Evolutionary conservation across 1,284 basidiomycete species (phyloP), one percentile per base, ranked within the genome.

Genomic region (Somion occarium): DNA sequence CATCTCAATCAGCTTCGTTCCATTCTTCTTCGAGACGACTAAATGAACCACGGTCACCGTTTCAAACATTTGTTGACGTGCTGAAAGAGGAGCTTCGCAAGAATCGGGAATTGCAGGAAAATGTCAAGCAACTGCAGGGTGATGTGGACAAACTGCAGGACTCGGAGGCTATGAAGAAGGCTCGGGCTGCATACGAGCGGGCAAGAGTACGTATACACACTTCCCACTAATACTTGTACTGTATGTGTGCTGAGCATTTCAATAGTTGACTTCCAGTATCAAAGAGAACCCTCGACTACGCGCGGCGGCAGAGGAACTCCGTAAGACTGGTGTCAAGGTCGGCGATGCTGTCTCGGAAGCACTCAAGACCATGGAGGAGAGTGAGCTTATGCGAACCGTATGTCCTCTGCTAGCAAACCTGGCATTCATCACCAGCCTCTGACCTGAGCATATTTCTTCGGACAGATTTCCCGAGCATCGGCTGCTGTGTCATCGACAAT

Each of bases 71-170:
- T 59, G 93, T 98, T 15, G 91, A 98, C 43, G 94, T 96, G 20
- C 77, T 99, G 50, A 83, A 80, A 59, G 93, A 97, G 53, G 96
- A 99, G 71, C 73, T 99, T 45, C 78, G 83, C 66, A 98, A 98
- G 78, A 96, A 93, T 67, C 78, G 93, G 60, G 95, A 96, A 66
- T 77, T 97, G 51, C 93, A 97, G 72, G 93, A 98, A 47, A 97
- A 96, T 71, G 89, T 98, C 53, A 94, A 93, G 73, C 93, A 97
- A 72, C 80, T 99, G 26, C 92, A 96, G 70, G 97, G 97, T 59
- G 93, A 98, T 68, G 96, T 97, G 37, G 91, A 93, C 73, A 98
- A 98, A 72, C 73, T 98, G 48, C 95, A 97, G 73, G 96, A 99
- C 67, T 92, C 88, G 51, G 93, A 96, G 67, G 89, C 95, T n/a